Evolutionary conservation across 805 yeast species (phyloP), one percentile per base, ranked within the genome.

Genomic region (Aciculoconidium aculeatum): DNA sequence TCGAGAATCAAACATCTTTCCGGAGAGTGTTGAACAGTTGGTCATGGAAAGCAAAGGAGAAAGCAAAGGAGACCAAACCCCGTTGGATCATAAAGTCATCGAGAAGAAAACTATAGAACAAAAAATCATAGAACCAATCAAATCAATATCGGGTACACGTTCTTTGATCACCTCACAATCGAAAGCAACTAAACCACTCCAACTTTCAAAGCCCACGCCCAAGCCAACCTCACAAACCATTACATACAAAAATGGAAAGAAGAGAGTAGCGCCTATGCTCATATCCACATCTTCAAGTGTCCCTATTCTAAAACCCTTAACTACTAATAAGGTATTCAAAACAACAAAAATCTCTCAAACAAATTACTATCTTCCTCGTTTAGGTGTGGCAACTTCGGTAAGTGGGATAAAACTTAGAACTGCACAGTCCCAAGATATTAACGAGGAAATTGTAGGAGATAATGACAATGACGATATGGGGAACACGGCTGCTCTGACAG

Each of bases 1-100:
- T 38, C 71, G 87, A 33, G 96, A 88, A 40, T 72, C 83, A 6
- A 65, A 81, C 61, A 79, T 80, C 12, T 82, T 86, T 44, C 95
- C 96, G 0, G 97, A 90, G 47, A 80, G 92, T 53, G 71, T 80
- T 1, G 80, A 75, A 30, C 96, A 88, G 53, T 62, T 90, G 32
- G 51, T 60, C 4, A 58, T 90, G 13, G 96, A 87, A 42, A 85
- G 79, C 21, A 65, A 65, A 37, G 76, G 24, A 23, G 13, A n/a
- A n/a, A n/a, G n/a, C n/a, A n/a, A n/a, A n/a, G n/a, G n/a, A n/a
- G n/a, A n/a, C n/a, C n/a, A n/a, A n/a, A n/a, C n/a, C n/a, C n/a
- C n/a, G n/a, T n/a, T n/a, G n/a, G n/a, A n/a, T n/a, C n/a, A n/a
- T n/a, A n/a, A n/a, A n/a, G n/a, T n/a, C n/a, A n/a, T n/a, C n/a